Evolutionary conservation across 1,284 basidiomycete species (phyloP).

Genomic region (Xerocomus subilludens): DNA sequence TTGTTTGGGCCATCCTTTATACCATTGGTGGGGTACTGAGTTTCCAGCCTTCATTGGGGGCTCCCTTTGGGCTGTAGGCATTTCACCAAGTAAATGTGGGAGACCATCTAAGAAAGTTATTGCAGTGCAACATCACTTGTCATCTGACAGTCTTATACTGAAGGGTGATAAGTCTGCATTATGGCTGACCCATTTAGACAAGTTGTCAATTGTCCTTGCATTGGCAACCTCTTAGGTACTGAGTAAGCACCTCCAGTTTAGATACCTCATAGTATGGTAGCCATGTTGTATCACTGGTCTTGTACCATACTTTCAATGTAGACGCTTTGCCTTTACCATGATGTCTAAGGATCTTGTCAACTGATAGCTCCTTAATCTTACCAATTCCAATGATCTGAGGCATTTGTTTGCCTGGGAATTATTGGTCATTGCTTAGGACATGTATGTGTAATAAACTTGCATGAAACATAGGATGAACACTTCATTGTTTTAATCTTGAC

Average conservation of each 20-base stretch:
- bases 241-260: not conserved
- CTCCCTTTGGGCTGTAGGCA: too few species aligned
- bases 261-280: not conserved
- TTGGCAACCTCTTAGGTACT: not conserved
- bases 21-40: too few species aligned
- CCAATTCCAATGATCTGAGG: not conserved
- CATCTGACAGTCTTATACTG: not conserved
- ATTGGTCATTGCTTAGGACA: constrained; percentile 47
- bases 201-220: not conserved
- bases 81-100: too few species aligned
- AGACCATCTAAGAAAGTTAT: too few species aligned
- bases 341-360: not conserved
- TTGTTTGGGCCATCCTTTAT: too few species aligned
- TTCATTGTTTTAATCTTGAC: constrained; percentile 40
- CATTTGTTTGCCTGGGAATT: constrained; percentile 44
- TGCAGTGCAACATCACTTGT: too few species aligned
- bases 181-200: not conserved
- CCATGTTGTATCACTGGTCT: not conserved
- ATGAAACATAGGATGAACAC: constrained; percentile 53
- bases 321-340: not conserved
- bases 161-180: not conserved
- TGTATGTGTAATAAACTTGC: constrained; percentile 48
- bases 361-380: not conserved
- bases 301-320: not conserved
- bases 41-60: too few species aligned